Conservation (phyloP, 2,329 filamentous ascomycete species). For the Periconia macrospinosa region DNA sequence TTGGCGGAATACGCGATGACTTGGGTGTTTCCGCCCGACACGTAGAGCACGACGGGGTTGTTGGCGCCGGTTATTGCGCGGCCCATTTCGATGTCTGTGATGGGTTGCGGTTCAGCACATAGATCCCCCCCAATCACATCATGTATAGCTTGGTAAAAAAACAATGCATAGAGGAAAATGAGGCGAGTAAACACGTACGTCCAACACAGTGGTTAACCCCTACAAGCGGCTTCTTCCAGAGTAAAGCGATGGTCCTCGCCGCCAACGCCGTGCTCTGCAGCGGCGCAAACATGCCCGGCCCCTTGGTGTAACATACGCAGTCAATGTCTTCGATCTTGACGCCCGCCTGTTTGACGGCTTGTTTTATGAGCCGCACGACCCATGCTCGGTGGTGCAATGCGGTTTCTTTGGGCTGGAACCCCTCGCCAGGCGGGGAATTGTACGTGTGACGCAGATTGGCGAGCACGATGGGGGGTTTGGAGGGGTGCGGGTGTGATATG, state of each 20-base stretch:
- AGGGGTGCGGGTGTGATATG: conserved; percentile 70
- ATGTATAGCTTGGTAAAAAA: too few relatives aligned
- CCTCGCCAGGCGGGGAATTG: conserved; percentile 85
- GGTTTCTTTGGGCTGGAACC: conserved; percentile 96
- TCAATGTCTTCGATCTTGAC: conserved; percentile 65
- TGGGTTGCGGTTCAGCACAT: background rate
- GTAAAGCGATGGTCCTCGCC: conserved; percentile 75
- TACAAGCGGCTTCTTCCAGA: conserved; percentile 88
- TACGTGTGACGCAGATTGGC: conserved; percentile 96
- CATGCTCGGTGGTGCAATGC: conserved; percentile 86
- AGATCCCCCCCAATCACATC: too few relatives aligned
- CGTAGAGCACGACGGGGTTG: conserved; percentile 94
- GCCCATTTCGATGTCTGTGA: conserved; percentile 94
- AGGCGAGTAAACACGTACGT: conserved; percentile 50
- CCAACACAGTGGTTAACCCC: conserved; percentile 98
- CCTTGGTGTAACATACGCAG: conserved; percentile 94
- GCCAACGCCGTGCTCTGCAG: conserved; percentile 84
- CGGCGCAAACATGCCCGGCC: conserved; percentile 95
- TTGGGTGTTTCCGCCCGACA: conserved; percentile 94
- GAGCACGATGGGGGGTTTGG: conserved; percentile 62
- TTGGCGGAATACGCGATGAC: conserved; percentile 96
- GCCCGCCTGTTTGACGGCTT: conserved; percentile 71
- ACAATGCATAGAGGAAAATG: background rate
- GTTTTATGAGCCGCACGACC: conserved; percentile 80
- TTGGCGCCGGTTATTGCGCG: conserved; percentile 84